Base-by-base conservation (phyloP, 2,329 filamentous ascomycete species). In the Geosmithia putterillii region DNA sequence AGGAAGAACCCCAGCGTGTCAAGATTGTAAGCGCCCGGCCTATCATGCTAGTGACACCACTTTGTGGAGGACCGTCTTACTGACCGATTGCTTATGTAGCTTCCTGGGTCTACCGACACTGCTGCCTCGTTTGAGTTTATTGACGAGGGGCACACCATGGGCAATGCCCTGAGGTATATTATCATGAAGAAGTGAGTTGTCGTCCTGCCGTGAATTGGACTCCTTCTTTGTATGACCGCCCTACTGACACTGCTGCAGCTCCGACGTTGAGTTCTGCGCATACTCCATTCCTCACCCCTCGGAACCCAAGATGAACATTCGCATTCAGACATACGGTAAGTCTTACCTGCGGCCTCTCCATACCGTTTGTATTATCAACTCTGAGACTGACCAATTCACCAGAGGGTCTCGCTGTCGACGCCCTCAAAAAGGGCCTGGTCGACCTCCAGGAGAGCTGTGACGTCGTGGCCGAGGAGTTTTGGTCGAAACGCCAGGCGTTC, bases 211-310 rank as follows among this genome's bases (percentile, higher is more conserved):
- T n/a, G 18, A 12, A 36, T 38, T n/a, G 17, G 14, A 15, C 15
- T 15, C 7, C n/a, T 14, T 38, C 18, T 38, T 12, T 38, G 12
- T 38, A 14, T 38, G 37, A 10, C 18, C 18, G n/a, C n/a, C 12
- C 14, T 42, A 39, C 41, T 55, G 40, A 47, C n/a, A n/a, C n/a
- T n/a, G n/a, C n/a, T 38, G 8, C 18, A 96, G 90, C 62, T 90
- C 92, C 23, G 80, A 92, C 50, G 92, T 98, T 47, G 92, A 98
- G 62, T 95, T 98, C 66, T 96, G 92, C 64, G 92, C 90, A 47
- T 98, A 98, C 64, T 86, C 90, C 7, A 96, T 98, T 48, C 92
- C 92, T 23, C 92, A 98, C 65, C 92, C 92, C 42, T 94, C 89
- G 35, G 92, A 98, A 64, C 70, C 81, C 36, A 92, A 94, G 66